Conservation (phyloP, 228 moss, liverwort and hornwort genomes). For the Sphagnum fallax region DNA sequence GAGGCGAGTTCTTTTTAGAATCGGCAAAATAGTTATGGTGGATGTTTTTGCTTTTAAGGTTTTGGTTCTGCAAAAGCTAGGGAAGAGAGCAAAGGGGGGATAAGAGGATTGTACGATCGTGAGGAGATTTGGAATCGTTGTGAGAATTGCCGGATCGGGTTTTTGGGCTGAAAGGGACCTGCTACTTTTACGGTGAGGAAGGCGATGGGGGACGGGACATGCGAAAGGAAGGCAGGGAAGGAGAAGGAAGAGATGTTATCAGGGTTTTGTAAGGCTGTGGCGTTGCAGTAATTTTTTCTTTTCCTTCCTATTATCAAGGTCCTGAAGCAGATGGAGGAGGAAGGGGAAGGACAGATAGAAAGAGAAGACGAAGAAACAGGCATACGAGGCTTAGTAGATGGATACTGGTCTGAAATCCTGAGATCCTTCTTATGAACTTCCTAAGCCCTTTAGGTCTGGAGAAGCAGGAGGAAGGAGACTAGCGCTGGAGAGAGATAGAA, state of each 20-base stretch:
- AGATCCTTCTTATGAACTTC: too few species aligned
- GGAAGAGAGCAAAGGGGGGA: background rate
- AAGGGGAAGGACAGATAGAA: background rate
- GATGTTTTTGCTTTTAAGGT: too few species aligned
- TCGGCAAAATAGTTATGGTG: too few species aligned
- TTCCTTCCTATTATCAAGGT: background rate
- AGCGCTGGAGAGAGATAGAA: too few species aligned
- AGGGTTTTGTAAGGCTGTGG: background rate
- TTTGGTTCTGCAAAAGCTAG: too few species aligned
- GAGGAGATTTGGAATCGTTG: background rate
- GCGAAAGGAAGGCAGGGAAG: background rate
- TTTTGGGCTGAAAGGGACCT: too few species aligned
- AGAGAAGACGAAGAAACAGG: background rate
- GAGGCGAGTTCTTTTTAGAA: too few species aligned
- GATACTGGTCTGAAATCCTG: too few species aligned
- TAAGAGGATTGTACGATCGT: background rate
- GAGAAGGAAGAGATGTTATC: background rate
- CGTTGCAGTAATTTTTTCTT: background rate
- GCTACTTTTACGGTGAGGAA: background rate
- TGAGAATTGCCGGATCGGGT: too few species aligned
- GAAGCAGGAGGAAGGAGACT: too few species aligned
- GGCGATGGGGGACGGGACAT: background rate
- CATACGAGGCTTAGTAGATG: background rate
- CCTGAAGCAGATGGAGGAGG: background rate
- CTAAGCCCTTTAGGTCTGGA: too few species aligned